A percentile compares a stretch with the other conserved stretches of the same genome.
These are phyloP conservation scores for Biscutella auriculata DNA, from an alignment of 441 rosid genomes.

Conservation along the genomic window DNA sequence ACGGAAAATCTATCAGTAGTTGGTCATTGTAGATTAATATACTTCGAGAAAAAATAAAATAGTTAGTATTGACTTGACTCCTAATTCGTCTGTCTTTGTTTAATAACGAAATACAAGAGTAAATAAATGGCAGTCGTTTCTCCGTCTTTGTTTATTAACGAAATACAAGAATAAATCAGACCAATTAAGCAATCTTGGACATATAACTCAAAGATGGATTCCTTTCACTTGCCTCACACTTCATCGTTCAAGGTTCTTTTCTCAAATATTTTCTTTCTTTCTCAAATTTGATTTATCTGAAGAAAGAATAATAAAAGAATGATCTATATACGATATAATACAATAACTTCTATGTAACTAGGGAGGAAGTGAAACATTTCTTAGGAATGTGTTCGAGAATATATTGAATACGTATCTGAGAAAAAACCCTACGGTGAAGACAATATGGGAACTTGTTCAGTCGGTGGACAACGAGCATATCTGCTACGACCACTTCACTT, in stretches of 20 bases:
- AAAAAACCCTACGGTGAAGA: constrained; percentile 59
- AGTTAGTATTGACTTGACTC: no score
- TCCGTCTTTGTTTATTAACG: not conserved
- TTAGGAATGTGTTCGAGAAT: constrained; percentile 40
- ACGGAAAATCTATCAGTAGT: no score
- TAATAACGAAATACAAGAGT: no score
- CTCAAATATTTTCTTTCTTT: no score
- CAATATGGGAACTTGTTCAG: constrained; percentile 49
- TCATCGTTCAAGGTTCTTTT: constrained; percentile 15
- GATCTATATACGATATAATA: no score
- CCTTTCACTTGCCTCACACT: constrained; percentile 8
- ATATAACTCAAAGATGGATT: not conserved
- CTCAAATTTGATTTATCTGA: no score
- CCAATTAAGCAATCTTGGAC: not conserved
- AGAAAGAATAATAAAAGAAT: no score
- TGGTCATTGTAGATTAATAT: no score
- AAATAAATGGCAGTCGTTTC: no score
- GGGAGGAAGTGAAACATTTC: constrained; percentile 38
- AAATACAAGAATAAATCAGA: not conserved
- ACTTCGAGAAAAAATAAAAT: no score
- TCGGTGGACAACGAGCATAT: constrained; percentile 35
- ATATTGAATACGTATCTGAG: constrained; percentile 46
- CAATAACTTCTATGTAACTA: no score
- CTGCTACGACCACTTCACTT: constrained; percentile 69
- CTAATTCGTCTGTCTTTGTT: no score